Percentiles rank a stretch among this genome's conserved stretches.
Evolutionary conservation across 768 basidiomycete genomes (phyloP).

Genomic region (Boletus reticuloceps): DNA sequence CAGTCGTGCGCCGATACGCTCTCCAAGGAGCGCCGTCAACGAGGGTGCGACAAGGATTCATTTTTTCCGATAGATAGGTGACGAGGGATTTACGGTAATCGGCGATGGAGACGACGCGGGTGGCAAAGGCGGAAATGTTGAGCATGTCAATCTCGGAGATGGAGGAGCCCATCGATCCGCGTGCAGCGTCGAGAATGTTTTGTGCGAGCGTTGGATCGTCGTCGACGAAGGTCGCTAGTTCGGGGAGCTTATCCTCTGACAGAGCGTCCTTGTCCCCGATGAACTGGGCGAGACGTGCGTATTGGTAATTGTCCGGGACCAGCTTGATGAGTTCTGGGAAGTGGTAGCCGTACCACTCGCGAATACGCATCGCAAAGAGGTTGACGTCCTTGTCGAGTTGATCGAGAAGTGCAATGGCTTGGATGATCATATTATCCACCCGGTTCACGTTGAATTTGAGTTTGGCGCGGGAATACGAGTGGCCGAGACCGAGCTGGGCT

Average conservation of each 20-base stretch:
- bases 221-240: conserved; percentile 75
- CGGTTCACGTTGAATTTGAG: conserved; percentile 98
- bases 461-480: conserved; percentile 96
- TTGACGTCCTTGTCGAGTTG: conserved; percentile 99
- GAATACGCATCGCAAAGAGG: conserved; percentile 95
- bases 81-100: conserved; percentile 93
- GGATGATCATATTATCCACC: conserved; percentile 99
- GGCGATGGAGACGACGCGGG: conserved; percentile 85
- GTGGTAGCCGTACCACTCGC: conserved; percentile 99
- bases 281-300: conserved; percentile 80
- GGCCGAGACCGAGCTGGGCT: conserved; percentile 94
- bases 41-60: conserved; percentile 97
- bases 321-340: conserved; percentile 95
- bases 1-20: conserved; percentile 87
- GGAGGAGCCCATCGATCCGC: conserved; percentile 91
- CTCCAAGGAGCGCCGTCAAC: conserved; percentile 85
- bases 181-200: conserved; percentile 92
- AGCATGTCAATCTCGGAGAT: conserved; percentile 92
- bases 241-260: conserved; percentile 74
- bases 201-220: conserved; percentile 84
- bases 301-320: conserved; percentile 92
- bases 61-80: conserved; percentile 89
- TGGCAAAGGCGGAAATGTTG: conserved; percentile 91
- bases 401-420: conserved; percentile 96
- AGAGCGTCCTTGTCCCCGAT: conserved; percentile 88